A percentile compares a stretch with the other conserved stretches of the same genome.
Evolutionary conservation across 2,329 filamentous ascomycete species (phyloP).

Genomic region (Beauveria sp.): DNA sequence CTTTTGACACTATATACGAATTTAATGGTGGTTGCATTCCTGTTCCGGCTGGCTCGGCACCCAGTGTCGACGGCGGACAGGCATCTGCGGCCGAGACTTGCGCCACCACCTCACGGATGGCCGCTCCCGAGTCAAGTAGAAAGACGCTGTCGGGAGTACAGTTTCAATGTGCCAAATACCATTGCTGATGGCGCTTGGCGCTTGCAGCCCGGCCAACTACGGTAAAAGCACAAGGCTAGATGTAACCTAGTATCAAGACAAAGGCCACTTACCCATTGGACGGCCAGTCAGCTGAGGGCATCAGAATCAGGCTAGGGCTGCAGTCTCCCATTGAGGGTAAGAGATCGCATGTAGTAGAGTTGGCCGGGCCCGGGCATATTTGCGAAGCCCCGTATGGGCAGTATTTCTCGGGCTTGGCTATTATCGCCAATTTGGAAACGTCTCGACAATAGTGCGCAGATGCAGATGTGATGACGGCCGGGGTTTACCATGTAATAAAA

Average conservation of each 20-base stretch:
- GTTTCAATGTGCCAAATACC: neutral
- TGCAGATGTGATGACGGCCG: too few species aligned
- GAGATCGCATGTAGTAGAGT: neutral
- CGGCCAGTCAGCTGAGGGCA: neutral
- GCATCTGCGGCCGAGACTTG: neutral
- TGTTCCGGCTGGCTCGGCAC: neutral
- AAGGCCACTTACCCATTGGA: neutral
- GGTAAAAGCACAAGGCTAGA: neutral
- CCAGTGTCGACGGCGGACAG: neutral
- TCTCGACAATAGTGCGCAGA: too few species aligned
- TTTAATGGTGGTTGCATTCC: neutral
- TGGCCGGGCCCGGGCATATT: neutral
- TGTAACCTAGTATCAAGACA: conserved; percentile 8
- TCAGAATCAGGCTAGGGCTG: neutral
- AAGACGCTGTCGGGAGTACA: neutral
- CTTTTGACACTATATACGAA: neutral
- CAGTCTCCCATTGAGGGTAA: neutral
- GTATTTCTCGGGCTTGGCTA: too few species aligned
- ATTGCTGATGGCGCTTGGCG: neutral
- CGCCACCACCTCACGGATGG: neutral
- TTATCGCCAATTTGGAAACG: too few species aligned
- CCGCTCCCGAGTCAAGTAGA: neutral
- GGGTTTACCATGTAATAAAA: too few species aligned
- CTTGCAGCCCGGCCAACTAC: neutral
- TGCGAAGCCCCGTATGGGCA: neutral